A percentile compares a stretch with the other conserved stretches of the same genome.
Evolutionary conservation across 2,329 filamentous ascomycete species (phyloP).

Genomic region (Pseudopyricularia javanii): DNA sequence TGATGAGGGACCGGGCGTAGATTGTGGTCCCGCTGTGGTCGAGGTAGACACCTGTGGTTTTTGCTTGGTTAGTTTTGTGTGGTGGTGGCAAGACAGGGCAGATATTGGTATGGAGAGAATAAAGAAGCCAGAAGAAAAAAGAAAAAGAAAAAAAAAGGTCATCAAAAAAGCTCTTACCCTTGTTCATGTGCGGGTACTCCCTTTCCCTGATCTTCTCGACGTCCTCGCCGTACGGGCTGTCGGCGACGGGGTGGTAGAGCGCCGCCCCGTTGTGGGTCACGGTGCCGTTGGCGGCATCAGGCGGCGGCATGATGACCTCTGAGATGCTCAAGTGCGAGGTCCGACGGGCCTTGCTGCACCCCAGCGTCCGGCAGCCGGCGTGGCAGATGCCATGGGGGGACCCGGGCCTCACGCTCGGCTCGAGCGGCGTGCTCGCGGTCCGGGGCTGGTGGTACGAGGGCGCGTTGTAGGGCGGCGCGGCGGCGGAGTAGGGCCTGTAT

Average conservation of each 20-base stretch:
- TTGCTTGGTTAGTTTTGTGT: neutral
- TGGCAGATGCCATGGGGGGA: neutral
- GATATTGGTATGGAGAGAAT: neutral
- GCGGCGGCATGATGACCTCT: neutral
- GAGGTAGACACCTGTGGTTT: slow-evolving; percentile 32
- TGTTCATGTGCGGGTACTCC: slow-evolving; percentile 29
- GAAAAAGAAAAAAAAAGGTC: neutral
- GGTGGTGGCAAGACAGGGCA: neutral
- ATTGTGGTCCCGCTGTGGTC: slow-evolving; percentile 47
- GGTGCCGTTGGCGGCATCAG: neutral
- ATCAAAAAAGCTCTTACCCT: slow-evolving; percentile 15
- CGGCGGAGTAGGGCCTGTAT: too few species aligned
- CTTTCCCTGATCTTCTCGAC: slow-evolving; percentile 23
- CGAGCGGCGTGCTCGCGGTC: neutral
- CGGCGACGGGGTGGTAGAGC: neutral
- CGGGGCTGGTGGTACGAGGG: neutral
- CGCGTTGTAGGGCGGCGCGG: too few species aligned
- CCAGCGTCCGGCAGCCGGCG: neutral
- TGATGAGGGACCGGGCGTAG: slow-evolving; percentile 44
- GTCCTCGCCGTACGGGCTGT: slow-evolving; percentile 15
- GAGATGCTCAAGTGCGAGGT: neutral
- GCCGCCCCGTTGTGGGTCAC: neutral
- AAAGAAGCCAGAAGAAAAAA: neutral
- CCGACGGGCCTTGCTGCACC: neutral
- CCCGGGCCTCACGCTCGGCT: neutral